Percentiles rank a stretch among this genome's conserved stretches.
phyloP scores from a whole-genome alignment of 257 asterid genomes.

The Scutellaria galericulata region DNA sequence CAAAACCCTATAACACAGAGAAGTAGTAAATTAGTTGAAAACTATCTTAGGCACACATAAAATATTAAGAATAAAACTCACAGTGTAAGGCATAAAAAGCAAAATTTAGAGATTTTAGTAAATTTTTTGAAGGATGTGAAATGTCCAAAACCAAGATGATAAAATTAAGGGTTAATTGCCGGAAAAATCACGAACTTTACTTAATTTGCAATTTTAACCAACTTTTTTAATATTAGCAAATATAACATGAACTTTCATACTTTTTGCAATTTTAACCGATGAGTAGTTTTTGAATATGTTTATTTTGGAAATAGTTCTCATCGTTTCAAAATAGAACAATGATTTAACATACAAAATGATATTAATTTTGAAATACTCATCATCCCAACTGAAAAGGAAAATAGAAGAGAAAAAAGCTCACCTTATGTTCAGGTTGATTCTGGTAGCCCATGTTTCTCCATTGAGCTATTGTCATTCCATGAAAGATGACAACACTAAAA shows the following conservation, averaged over 20 bases:
- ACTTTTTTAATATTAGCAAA: too few species aligned
- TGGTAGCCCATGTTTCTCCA: slow-evolving; percentile 99
- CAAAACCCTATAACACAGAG: slow-evolving; percentile 59
- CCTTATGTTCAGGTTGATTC: slow-evolving; percentile 86
- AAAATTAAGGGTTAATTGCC: too few species aligned
- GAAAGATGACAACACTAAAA: slow-evolving; percentile 91
- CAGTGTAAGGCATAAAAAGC: background rate
- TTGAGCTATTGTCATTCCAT: slow-evolving; percentile 95
- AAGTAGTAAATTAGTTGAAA: background rate
- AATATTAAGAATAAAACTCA: background rate
- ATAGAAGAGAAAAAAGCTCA: slow-evolving; percentile 24
- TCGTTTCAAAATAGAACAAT: too few species aligned
- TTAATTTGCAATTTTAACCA: too few species aligned
- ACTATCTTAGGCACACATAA: background rate
- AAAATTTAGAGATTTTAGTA: background rate
- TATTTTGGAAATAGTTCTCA: too few species aligned
- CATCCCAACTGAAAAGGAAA: slow-evolving; percentile 24
- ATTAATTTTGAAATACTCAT: background rate
- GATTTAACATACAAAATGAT: too few species aligned
- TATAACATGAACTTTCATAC: too few species aligned
- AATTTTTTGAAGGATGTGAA: background rate
- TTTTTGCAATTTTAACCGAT: too few species aligned
- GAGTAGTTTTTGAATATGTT: too few species aligned
- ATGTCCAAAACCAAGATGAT: background rate
- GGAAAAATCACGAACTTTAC: too few species aligned